Conservation (phyloP, 495 filamentous ascomycete genomes). For the Xylaria nigripes region DNA sequence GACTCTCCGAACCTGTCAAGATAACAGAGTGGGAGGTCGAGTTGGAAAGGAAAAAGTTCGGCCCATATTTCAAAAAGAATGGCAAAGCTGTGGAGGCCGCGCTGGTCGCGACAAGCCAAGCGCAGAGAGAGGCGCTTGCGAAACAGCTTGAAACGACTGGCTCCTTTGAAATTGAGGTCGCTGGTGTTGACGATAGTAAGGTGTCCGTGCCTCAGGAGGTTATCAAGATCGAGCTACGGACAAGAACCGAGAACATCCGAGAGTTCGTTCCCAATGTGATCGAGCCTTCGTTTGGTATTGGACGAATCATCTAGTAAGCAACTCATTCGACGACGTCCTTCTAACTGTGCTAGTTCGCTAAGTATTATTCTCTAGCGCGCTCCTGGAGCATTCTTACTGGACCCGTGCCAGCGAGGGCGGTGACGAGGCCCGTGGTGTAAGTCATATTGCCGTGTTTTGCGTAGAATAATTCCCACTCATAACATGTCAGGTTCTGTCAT, state of each 20-base stretch:
- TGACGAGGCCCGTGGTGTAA: slow-evolving; percentile 61
- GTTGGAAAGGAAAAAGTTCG: slow-evolving; percentile 57
- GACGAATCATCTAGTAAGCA: slow-evolving; percentile 51
- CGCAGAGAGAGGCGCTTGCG: slow-evolving; percentile 46
- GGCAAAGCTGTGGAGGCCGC: slow-evolving; percentile 52
- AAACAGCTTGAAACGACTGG: slow-evolving; percentile 41
- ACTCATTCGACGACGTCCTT: neutral
- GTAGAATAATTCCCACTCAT: slow-evolving; percentile 9
- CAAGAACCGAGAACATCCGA: slow-evolving; percentile 44
- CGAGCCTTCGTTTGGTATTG: slow-evolving; percentile 66
- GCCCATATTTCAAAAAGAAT: slow-evolving; percentile 57
- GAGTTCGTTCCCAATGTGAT: slow-evolving; percentile 65
- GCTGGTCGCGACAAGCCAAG: slow-evolving; percentile 47
- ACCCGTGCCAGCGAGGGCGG: slow-evolving; percentile 54
- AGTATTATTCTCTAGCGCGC: slow-evolving; percentile 16
- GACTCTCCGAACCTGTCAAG: slow-evolving; percentile 44
- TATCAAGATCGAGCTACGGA: slow-evolving; percentile 49
- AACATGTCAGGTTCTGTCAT: slow-evolving; percentile 53
- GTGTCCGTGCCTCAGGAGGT: slow-evolving; percentile 51
- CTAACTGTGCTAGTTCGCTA: neutral
- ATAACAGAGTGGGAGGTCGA: slow-evolving; percentile 55
- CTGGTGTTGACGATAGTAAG: slow-evolving; percentile 45
- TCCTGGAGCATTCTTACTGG: slow-evolving; percentile 61
- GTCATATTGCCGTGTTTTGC: slow-evolving; percentile 14
- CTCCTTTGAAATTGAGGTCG: slow-evolving; percentile 48